Percentiles rank a stretch among this genome's conserved stretches.
phyloP scores from a whole-genome alignment of 352 stramenopile genomes.

The Chrysophaeum taylorii region DNA sequence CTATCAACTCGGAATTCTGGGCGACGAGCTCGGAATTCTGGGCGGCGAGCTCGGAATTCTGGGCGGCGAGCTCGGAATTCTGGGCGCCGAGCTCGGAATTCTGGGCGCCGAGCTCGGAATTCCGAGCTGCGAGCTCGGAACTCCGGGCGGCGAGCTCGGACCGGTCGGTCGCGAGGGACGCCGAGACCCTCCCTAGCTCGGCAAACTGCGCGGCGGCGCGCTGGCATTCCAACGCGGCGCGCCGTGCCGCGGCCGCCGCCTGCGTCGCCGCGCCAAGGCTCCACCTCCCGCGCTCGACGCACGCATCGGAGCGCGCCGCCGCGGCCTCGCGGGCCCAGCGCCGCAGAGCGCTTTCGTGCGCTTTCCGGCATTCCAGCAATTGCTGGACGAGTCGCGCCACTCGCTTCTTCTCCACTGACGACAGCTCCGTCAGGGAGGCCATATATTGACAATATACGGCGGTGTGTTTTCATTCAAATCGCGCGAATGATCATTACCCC shows the following conservation, averaged over 20 bases:
- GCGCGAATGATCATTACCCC: no score
- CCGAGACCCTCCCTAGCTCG: no score
- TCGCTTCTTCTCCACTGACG: neutral
- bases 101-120: neutral
- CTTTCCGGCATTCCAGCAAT: neutral
- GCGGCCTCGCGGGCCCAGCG: neutral
- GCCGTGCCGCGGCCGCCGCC: no score
- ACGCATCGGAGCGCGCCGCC: neutral
- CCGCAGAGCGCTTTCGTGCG: neutral
- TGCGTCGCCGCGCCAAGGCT: no score
- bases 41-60: neutral
- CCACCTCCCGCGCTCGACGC: no score
- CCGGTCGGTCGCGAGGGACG: no score
- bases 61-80: neutral
- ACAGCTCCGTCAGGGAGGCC: neutral
- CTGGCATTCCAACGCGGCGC: neutral
- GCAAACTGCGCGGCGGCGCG: no score
- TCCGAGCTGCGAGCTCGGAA: no score
- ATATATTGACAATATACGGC: no score
- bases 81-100: neutral
- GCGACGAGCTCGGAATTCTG: neutral
- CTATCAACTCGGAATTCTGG: neutral
- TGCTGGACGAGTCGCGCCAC: neutral
- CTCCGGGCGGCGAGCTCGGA: no score
- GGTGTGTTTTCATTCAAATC: no score